Conservation (phyloP, 2,329 filamentous ascomycete species). For the Trichoderma aggressivum region DNA sequence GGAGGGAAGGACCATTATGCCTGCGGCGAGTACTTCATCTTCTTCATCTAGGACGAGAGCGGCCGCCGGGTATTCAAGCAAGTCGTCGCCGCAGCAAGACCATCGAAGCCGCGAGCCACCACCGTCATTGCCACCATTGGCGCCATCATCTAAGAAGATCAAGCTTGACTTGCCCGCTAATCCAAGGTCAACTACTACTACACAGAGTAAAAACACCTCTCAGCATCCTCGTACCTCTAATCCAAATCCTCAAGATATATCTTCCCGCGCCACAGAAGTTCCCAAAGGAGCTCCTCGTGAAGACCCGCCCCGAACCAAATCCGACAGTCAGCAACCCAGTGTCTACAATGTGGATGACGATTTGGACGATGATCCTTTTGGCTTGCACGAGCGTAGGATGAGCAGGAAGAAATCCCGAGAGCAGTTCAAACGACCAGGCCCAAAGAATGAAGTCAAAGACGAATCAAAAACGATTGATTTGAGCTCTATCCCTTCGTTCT, state of each 20-base stretch:
- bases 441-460: not conserved
- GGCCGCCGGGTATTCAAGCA: slow-evolving; percentile 29
- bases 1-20: slow-evolving; percentile 30
- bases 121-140: not conserved
- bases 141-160: not conserved
- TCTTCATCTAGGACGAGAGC: slow-evolving; percentile 27
- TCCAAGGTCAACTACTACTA: not conserved
- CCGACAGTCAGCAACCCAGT: not conserved
- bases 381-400: slow-evolving; percentile 31
- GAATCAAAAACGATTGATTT: slow-evolving; percentile 23
- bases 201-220: not conserved
- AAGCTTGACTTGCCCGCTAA: not conserved
- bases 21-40: slow-evolving; percentile 20
- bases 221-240: not conserved
- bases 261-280: not conserved
- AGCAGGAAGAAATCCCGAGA: slow-evolving; percentile 32
- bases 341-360: slow-evolving; percentile 23
- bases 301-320: not conserved
- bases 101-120: not conserved
- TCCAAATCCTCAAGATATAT: not conserved
- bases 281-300: not conserved
- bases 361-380: slow-evolving; percentile 35
- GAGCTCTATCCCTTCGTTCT: slow-evolving; percentile 38
- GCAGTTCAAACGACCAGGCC: slow-evolving; percentile 24
- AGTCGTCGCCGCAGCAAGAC: not conserved